These are phyloP conservation scores for Cryphonectria nitschkei DNA, from an alignment of 2,329 filamentous ascomycete genomes.

Conservation along the genomic window DNA sequence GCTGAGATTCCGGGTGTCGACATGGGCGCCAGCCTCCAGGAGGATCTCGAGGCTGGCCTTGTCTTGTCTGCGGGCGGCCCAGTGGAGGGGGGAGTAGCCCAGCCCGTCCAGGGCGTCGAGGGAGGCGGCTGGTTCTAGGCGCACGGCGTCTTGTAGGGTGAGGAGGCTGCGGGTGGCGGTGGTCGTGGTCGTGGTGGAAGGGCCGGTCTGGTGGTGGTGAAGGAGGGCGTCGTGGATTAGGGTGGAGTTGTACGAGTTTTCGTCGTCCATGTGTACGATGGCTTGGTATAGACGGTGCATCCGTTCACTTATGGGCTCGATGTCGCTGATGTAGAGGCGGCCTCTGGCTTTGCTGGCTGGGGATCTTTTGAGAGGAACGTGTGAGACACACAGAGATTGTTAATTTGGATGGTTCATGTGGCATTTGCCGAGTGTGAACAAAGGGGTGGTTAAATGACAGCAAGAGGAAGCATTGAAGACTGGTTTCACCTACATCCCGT, in stretches of 20 bases:
- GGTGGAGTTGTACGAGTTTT: not conserved
- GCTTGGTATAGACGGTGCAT: not conserved
- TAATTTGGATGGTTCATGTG: not conserved
- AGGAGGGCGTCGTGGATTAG: conserved; percentile 1
- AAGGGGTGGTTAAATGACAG: not conserved
- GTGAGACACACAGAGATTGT: not conserved
- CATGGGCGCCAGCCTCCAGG: not conserved
- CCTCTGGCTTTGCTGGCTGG: not conserved
- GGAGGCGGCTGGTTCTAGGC: not conserved
- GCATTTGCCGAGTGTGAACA: not conserved
- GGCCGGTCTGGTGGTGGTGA: not conserved
- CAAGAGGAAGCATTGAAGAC: not conserved
- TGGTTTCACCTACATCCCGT: not conserved
- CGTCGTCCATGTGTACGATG: not conserved
- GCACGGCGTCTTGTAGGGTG: not conserved
- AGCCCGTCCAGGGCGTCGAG: not conserved
- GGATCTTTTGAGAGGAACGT: not conserved
- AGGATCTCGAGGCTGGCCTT: not conserved
- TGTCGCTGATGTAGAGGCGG: not conserved
- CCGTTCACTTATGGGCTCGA: not conserved
- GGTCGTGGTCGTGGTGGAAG: not conserved
- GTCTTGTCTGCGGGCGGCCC: not conserved
- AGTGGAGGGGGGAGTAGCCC: not conserved
- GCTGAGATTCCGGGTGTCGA: not conserved
- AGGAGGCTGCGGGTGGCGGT: not conserved